Evolutionary conservation across 116 monocot genomes (phyloP).

Genomic region (Thalassia testudinum): DNA sequence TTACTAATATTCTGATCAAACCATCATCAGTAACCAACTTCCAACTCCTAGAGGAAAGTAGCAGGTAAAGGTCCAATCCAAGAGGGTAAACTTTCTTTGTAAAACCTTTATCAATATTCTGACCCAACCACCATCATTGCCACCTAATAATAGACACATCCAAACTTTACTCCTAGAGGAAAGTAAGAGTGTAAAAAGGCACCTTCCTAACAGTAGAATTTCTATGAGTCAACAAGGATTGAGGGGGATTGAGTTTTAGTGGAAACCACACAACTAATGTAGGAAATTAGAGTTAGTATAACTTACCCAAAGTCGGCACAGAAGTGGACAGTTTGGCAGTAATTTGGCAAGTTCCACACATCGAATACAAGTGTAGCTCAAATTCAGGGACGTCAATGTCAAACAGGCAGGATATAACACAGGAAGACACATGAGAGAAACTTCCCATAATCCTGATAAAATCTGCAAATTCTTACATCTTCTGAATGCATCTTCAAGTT

Average conservation of each 20-base stretch:
- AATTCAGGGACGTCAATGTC: slow-evolving; percentile 54
- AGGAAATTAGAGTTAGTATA: neutral
- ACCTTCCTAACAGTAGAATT: neutral
- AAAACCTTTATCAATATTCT: too few species aligned
- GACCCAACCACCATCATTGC: too few species aligned
- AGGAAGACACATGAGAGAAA: slow-evolving; percentile 40
- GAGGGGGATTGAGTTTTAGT: too few species aligned
- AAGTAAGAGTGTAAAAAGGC: neutral
- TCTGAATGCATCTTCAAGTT: slow-evolving; percentile 43
- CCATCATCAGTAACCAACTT: too few species aligned
- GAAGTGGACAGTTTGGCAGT: slow-evolving; percentile 41
- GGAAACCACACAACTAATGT: too few species aligned
- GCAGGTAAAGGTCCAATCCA: too few species aligned
- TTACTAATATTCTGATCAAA: too few species aligned
- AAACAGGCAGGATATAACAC: slow-evolving; percentile 47
- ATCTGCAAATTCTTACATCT: slow-evolving; percentile 45
- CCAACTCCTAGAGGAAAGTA: too few species aligned
- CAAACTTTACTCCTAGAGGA: neutral
- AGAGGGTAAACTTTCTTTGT: too few species aligned
- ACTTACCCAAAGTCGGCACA: slow-evolving; percentile 68
- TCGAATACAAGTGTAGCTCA: slow-evolving; percentile 61
- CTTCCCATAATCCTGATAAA: slow-evolving; percentile 74
- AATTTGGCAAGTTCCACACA: slow-evolving; percentile 52
- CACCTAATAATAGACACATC: too few species aligned
- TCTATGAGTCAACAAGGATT: neutral